Evolutionary conservation across 257 asterid genomes (phyloP), one percentile per base, ranked within the genome.

Genomic region (Asclepias syriaca): DNA sequence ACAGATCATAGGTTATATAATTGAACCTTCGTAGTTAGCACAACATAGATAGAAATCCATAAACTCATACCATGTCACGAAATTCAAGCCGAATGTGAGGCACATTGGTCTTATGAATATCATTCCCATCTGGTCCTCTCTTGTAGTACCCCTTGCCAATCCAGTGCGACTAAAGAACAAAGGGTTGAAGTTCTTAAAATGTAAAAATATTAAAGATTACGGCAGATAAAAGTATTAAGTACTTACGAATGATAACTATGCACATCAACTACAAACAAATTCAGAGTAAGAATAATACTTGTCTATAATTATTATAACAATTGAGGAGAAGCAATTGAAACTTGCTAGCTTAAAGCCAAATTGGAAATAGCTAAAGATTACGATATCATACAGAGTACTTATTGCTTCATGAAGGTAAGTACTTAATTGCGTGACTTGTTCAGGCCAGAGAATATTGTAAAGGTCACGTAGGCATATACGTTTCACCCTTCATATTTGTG

Each of bases 31-130:
- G 11, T 27, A 49, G 12, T 43, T 1, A 24, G 27, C 4, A 48
- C 1, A 16, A 39, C 48, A 6, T 43, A 0, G 55, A 50, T n/a
- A 2, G 19, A n/a, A 18, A 2, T 14, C 55, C 55, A 12, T 50
- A 3, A 61, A 71, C 74, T 59, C 85, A 45, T 85, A 91, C 99
- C 97, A 78, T 86, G 53, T 94, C 96, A 58, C 98, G 96, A 78
- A 94, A 94, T 76, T 91, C 97, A 43, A 94, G 87, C 74, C 99
- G 86, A 75, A 94, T 91, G 75, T 90, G 96, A 74, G 99, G 99
- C 70, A 94, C 99, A 72, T 94, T 94, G 56, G 99, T 94, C 90
- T 79, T 88, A 83, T 81, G 99, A 79, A 91, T 94, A 80, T 94
- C 96, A 68, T 94, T 94, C 61, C 99, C 99, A 74, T 91, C 89